Evolutionary conservation across 768 basidiomycete genomes (phyloP).

Genomic region (Mrakia gelida): DNA sequence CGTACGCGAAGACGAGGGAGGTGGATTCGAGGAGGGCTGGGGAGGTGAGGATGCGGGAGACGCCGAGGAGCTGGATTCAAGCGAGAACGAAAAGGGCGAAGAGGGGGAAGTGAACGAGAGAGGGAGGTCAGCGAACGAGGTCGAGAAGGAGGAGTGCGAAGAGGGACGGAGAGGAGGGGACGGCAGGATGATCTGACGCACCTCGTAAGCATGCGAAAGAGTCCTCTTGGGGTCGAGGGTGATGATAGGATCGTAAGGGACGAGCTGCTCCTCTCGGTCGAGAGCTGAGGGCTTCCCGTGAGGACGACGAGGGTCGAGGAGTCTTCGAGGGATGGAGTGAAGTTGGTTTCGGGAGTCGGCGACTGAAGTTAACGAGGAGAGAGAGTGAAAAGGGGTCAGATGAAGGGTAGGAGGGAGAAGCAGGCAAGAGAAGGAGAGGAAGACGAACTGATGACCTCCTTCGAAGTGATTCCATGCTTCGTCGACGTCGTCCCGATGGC

Average conservation of each 20-base stretch:
- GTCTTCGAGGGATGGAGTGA: slow-evolving; percentile 63
- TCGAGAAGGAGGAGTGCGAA: too few relatives aligned
- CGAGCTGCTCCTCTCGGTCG: slow-evolving; percentile 79
- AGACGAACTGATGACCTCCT: slow-evolving; percentile 76
- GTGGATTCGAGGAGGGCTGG: slow-evolving; percentile 88
- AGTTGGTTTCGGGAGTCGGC: slow-evolving; percentile 71
- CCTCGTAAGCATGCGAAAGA: slow-evolving; percentile 58
- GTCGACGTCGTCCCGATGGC: slow-evolving; percentile 75
- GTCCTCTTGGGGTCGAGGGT: slow-evolving; percentile 61
- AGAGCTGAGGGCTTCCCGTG: slow-evolving; percentile 65
- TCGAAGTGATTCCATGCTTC: slow-evolving; percentile 79
- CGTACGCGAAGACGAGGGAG: slow-evolving; percentile 77
- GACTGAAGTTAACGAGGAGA: slow-evolving; percentile 52
- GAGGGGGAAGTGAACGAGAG: neutral
- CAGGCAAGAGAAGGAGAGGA: neutral
- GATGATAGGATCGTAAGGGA: slow-evolving; percentile 77
- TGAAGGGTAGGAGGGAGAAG: neutral
- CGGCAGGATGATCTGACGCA: slow-evolving; percentile 37
- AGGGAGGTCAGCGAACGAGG: neutral
- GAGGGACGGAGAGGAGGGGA: neutral
- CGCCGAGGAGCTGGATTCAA: slow-evolving; percentile 58
- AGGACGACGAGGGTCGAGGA: slow-evolving; percentile 80
- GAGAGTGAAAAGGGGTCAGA: neutral
- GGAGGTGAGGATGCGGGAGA: slow-evolving; percentile 66
- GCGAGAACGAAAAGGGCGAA: too few relatives aligned